Conservation (phyloP, 2,329 filamentous ascomycete genomes). For the Xylariales sp. region DNA sequence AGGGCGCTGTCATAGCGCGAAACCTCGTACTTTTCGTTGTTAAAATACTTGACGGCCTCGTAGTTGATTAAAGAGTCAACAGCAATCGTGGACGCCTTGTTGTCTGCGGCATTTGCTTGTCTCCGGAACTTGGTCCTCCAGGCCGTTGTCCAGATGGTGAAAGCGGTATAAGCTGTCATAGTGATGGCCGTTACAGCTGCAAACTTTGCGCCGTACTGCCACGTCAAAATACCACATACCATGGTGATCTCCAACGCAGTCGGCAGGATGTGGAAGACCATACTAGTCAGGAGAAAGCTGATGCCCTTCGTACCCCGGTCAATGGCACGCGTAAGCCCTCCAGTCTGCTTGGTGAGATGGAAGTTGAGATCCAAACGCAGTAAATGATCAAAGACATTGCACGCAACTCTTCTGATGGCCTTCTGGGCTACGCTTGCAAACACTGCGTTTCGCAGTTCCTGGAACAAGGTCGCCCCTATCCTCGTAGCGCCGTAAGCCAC, state of each 20-base stretch:
- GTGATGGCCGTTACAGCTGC: conserved; percentile 85
- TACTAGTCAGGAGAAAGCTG: conserved; percentile 92
- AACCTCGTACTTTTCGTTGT: conserved; percentile 96
- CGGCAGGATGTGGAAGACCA: conserved; percentile 96
- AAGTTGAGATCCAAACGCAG: conserved; percentile 87
- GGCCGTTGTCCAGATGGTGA: conserved; percentile 92
- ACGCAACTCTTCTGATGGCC: conserved; percentile 84
- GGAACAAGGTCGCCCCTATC: conserved; percentile 83
- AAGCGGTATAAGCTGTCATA: conserved; percentile 93
- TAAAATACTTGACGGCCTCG: conserved; percentile 99
- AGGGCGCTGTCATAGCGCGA: conserved; percentile 84
- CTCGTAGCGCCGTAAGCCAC: conserved; percentile 86
- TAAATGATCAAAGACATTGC: conserved; percentile 88
- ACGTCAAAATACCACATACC: conserved; percentile 94
- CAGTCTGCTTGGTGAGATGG: conserved; percentile 90
- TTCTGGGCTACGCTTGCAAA: conserved; percentile 97
- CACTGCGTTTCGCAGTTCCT: conserved; percentile 91
- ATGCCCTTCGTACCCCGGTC: conserved; percentile 98
- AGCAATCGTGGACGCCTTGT: conserved; percentile 88
- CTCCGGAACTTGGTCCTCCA: conserved; percentile 97
- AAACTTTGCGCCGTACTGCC: conserved; percentile 89
- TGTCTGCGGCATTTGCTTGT: conserved; percentile 93
- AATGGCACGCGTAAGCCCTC: conserved; percentile 87
- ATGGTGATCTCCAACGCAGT: conserved; percentile 91
- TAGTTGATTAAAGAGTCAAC: conserved; percentile 98